Evolutionary conservation across 768 basidiomycete species (phyloP), one percentile per base, ranked within the genome.

Genomic region (Boletus tylopilopsis): DNA sequence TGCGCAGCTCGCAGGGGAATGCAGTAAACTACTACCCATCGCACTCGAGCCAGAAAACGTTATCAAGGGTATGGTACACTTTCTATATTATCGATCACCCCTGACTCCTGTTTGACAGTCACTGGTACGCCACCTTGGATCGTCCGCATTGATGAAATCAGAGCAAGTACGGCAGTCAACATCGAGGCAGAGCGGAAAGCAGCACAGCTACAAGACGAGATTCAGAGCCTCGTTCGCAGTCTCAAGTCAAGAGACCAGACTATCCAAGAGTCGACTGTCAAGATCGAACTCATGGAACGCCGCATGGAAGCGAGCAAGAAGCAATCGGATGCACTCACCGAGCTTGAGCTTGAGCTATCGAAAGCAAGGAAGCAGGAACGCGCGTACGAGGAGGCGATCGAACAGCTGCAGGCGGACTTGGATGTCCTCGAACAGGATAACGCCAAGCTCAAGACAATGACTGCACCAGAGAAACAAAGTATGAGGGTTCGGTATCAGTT

Each of bases 281-380:
- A 94, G 75, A 92, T 97, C 49, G 92, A 97, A 65, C 77, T 94
- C 13, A 89, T 98, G 82, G 94, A 96, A 64, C 83, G 94, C 39
- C 81, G 93, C 27, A 84, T 94, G 76, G 94, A 98, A 64, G 79
- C 84, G 2, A 85, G 84, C 53, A 94, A 92, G 77, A 91, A 87
- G 66, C 91, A 95, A 69, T 84, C 86, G 5, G 95, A 97, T 48
- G 72, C 78, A 7, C 87, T 97, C 44, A 67, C 74, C 13, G 87
- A 91, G 52, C 80, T 98, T 18, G 94, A 97, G 70, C 69, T 64
- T 27, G 87, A 94, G 59, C 73, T 97, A 2, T 70, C 76, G 24
- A 93, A 93, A 64, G 81, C 84, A 4, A 81, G 82, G 68, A 90
- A 93, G 68, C 90, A 95, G 62, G 93, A 95, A 67, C 78, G 85